phyloP scores from a whole-genome alignment of 1,139 yeast species.

The Nadsonia starkeyi-henricii region DNA sequence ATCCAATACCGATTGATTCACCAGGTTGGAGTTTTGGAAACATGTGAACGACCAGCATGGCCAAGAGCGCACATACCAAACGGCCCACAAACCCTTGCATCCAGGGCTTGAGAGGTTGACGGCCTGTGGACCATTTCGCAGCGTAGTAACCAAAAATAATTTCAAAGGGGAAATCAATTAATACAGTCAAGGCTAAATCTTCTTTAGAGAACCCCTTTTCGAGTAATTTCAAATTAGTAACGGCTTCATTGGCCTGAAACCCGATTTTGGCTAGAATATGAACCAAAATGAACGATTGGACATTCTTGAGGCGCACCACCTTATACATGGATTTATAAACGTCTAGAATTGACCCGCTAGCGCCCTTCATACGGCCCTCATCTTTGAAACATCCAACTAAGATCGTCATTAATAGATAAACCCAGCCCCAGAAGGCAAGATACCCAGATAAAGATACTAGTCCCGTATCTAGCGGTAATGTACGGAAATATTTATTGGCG shows the following conservation, averaged over 20 bases:
- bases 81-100: conserved; percentile 79
- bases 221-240: conserved; percentile 79
- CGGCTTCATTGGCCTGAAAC: conserved; percentile 92
- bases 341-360: conserved; percentile 20
- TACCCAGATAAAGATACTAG: conserved; percentile 62
- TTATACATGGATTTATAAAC: conserved; percentile 70
- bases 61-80: conserved; percentile 56
- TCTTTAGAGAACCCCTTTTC: conserved; percentile 91
- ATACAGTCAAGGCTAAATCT: conserved; percentile 81
- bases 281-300: conserved; percentile 59
- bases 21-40: conserved; percentile 43
- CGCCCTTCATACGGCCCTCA: conserved; percentile 31
- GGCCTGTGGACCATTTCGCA: conserved; percentile 83
- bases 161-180: conserved; percentile 93
- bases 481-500: conserved; percentile 69
- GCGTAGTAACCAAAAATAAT: conserved; percentile 90
- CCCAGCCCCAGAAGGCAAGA: conserved; percentile 62
- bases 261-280: conserved; percentile 79
- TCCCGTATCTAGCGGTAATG: conserved; percentile 47
- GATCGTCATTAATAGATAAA: conserved; percentile 55
- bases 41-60: conserved; percentile 55
- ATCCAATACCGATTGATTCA: conserved; percentile 32
- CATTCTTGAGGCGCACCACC: conserved; percentile 62
- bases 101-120: conserved; percentile 73
- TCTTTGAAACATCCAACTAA: conserved; percentile 34